A percentile compares a stretch with the other conserved stretches of the same genome.
phyloP scores from a whole-genome alignment of 129 eudicot species.

The Pulicaria dysenterica region DNA sequence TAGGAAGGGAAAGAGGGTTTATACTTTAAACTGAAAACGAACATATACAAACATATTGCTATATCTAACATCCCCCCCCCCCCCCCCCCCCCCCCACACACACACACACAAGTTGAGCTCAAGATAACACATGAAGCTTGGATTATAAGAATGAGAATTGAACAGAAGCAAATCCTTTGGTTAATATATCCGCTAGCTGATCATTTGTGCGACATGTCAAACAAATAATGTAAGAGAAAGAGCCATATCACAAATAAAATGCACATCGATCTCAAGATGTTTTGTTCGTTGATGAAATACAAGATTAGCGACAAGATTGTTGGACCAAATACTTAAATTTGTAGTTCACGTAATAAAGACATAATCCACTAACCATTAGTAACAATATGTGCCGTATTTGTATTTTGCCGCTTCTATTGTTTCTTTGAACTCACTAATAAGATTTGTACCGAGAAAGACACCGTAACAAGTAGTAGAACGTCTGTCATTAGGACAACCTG shows the following conservation, averaged over 20 bases:
- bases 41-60: too few relatives aligned
- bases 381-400: neutral
- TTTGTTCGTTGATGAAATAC: neutral
- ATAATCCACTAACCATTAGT: neutral
- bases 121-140: too few relatives aligned
- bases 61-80: too few relatives aligned
- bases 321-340: neutral
- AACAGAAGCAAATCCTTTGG: too few relatives aligned
- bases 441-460: neutral
- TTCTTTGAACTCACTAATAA: neutral
- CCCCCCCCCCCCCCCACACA: too few relatives aligned
- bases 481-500: neutral
- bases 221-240: neutral
- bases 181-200: too few relatives aligned
- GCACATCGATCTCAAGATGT: neutral
- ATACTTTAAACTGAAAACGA: too few relatives aligned
- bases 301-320: neutral
- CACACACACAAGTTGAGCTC: too few relatives aligned
- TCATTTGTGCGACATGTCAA: neutral
- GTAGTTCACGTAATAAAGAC: neutral
- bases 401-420: neutral
- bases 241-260: neutral
- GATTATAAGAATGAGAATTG: too few relatives aligned
- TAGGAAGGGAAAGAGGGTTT: too few relatives aligned
- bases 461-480: neutral